Conservation (phyloP, 1,284 basidiomycete genomes). For the Sanguinoderma infundibulare region DNA sequence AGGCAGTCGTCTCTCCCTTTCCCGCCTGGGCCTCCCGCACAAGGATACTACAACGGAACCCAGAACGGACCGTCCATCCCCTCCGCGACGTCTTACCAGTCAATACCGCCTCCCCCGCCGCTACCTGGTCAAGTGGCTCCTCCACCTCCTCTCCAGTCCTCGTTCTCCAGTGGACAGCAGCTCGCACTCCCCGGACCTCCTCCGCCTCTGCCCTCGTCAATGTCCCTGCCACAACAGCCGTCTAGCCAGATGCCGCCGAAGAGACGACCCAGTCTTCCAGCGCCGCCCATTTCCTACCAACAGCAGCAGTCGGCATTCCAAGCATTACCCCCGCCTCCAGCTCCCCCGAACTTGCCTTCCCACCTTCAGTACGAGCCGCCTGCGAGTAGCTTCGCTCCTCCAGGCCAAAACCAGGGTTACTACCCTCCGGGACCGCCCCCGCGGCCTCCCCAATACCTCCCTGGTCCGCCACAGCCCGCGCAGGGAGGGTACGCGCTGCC, state of each 20-base stretch:
- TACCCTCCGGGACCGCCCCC: slow-evolving; percentile 43
- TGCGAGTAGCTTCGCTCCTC: slow-evolving; percentile 20
- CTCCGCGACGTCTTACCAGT: slow-evolving; percentile 21
- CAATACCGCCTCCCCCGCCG: slow-evolving; percentile 44
- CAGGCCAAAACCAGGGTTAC: slow-evolving; percentile 31
- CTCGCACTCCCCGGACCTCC: slow-evolving; percentile 41
- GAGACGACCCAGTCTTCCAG: slow-evolving; percentile 42
- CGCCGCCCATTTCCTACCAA: slow-evolving; percentile 38
- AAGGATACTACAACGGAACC: slow-evolving; percentile 25
- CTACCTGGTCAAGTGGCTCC: slow-evolving; percentile 22
- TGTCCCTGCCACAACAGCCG: slow-evolving; percentile 31
- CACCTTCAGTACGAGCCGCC: slow-evolving; percentile 29
- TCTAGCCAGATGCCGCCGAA: slow-evolving; percentile 17
- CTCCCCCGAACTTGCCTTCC: slow-evolving; percentile 33
- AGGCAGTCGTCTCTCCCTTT: slow-evolving; percentile 29
- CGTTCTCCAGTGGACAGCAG: slow-evolving; percentile 24
- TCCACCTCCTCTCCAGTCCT: slow-evolving; percentile 21
- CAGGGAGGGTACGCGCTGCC: slow-evolving; percentile 27
- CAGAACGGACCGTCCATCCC: slow-evolving; percentile 18
- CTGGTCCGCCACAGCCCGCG: slow-evolving; percentile 17
- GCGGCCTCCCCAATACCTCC: slow-evolving; percentile 38
- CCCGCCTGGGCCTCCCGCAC: slow-evolving; percentile 24
- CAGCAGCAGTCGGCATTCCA: slow-evolving; percentile 41
- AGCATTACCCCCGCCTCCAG: slow-evolving; percentile 40
- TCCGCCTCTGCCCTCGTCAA: slow-evolving; percentile 43